These are phyloP conservation scores for Cryphonectria carpinicola DNA, from an alignment of 2,329 filamentous ascomycete genomes.

Conservation along the genomic window DNA sequence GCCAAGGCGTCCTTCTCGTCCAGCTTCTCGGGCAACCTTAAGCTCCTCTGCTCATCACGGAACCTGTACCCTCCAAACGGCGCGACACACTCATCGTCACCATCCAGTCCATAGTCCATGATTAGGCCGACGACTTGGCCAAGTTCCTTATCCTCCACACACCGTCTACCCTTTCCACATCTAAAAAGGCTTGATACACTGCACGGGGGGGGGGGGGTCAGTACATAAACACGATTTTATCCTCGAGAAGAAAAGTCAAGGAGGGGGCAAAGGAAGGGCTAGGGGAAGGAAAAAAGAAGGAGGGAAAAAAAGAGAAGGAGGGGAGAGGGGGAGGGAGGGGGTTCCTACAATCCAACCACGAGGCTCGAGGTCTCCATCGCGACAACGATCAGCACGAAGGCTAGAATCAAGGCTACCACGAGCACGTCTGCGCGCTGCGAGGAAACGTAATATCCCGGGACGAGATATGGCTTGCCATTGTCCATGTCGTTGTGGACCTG, in stretches of 20 bases:
- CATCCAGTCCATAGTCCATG: not conserved
- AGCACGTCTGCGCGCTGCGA: slow-evolving; percentile 36
- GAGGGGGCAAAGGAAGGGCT: no score
- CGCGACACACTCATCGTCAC: not conserved
- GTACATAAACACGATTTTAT: not conserved
- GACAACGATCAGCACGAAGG: slow-evolving; percentile 38
- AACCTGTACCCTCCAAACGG: not conserved
- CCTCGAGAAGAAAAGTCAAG: not conserved
- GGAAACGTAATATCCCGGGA: slow-evolving; percentile 11
- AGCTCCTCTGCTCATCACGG: not conserved
- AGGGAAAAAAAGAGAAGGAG: no score
- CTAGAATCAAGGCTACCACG: slow-evolving; percentile 36
- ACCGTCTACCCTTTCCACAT: not conserved
- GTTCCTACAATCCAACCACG: slow-evolving; percentile 30
- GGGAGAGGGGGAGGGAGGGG: not conserved
- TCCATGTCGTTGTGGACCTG: not conserved
- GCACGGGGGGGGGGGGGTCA: not conserved
- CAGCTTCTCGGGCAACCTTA: not conserved
- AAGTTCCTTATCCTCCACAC: not conserved
- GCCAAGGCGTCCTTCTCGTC: not conserved
- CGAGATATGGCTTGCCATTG: slow-evolving; percentile 4
- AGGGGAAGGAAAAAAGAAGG: no score
- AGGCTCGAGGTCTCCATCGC: slow-evolving; percentile 36
- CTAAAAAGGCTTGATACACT: not conserved
- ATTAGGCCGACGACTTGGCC: not conserved